These are phyloP conservation scores for Dipodascus geniculatus DNA, from an alignment of 805 yeast species.

Conservation along the genomic window DNA sequence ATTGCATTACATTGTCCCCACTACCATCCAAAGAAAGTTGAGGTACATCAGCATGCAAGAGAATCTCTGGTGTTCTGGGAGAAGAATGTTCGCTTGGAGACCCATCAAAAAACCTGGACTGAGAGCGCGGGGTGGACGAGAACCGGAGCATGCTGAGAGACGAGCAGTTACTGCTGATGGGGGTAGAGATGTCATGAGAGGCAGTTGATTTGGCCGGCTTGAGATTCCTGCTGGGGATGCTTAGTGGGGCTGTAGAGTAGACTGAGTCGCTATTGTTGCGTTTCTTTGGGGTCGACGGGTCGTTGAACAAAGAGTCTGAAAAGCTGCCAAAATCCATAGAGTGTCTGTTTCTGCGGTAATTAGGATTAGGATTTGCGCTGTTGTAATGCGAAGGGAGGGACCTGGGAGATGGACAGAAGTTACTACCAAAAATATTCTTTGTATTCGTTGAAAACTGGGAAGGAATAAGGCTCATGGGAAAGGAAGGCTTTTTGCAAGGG, in stretches of 20 bases:
- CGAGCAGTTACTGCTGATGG: neutral
- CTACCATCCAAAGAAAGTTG: neutral
- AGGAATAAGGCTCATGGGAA: neutral
- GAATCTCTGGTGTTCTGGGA: constrained; percentile 16
- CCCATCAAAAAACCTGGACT: constrained; percentile 4
- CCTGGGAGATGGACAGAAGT: neutral
- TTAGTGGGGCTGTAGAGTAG: neutral
- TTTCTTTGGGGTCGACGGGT: constrained; percentile 7
- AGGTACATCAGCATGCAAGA: constrained; percentile 6
- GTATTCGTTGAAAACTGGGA: neutral
- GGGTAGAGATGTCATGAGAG: too few species aligned
- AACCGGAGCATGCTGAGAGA: neutral
- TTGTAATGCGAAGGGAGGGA: neutral
- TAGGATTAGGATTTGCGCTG: neutral
- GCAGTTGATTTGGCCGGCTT: too few species aligned
- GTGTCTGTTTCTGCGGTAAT: neutral
- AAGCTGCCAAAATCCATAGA: constrained; percentile 1
- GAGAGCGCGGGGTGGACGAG: neutral
- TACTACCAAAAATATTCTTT: neutral
- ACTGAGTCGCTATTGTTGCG: neutral
- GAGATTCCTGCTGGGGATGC: too few species aligned
- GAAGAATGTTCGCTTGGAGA: constrained; percentile 14
- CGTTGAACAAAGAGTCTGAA: constrained; percentile 2
- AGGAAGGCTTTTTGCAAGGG: constrained; percentile 41
- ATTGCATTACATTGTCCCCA: neutral